Evolutionary conservation across 1,284 basidiomycete genomes (phyloP).

Genomic region (Sphaerobolus stellatus): DNA sequence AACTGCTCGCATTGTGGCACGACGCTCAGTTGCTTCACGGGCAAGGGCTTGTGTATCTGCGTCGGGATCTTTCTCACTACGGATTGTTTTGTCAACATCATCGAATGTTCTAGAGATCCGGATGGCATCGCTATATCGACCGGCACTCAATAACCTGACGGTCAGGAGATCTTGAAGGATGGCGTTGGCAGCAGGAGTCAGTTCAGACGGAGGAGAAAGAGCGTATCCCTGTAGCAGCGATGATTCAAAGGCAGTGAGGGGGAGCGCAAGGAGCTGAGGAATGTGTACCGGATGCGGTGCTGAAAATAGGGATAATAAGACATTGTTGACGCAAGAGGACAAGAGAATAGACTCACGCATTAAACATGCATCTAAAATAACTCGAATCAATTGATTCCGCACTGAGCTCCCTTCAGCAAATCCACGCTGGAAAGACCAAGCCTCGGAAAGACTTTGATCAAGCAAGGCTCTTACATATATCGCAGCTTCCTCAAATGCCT

Average conservation of each 20-base stretch:
- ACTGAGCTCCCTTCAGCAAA: slow-evolving; percentile 57
- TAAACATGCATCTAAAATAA: slow-evolving; percentile 66
- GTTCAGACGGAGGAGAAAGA: slow-evolving; percentile 50
- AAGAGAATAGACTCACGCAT: slow-evolving; percentile 50
- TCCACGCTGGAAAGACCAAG: slow-evolving; percentile 70
- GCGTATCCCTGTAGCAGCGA: slow-evolving; percentile 55
- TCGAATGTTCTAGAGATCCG: slow-evolving; percentile 7
- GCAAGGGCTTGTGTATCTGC: slow-evolving; percentile 20
- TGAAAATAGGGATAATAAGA: slow-evolving; percentile 36
- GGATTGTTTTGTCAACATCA: slow-evolving; percentile 69
- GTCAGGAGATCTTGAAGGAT: slow-evolving; percentile 80
- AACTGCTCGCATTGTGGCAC: slow-evolving; percentile 69
- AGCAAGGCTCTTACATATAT: slow-evolving; percentile 65
- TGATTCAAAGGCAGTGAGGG: slow-evolving; percentile 65
- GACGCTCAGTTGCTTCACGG: slow-evolving; percentile 45
- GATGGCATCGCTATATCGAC: slow-evolving; percentile 69
- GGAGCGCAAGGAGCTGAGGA: slow-evolving; percentile 42
- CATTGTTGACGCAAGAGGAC: background rate
- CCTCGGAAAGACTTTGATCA: slow-evolving; percentile 59
- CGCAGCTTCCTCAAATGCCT: slow-evolving; percentile 65
- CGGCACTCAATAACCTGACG: slow-evolving; percentile 73
- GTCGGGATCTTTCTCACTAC: slow-evolving; percentile 34
- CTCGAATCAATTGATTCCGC: slow-evolving; percentile 53
- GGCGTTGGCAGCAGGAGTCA: slow-evolving; percentile 50
- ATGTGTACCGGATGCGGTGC: slow-evolving; percentile 34